A percentile compares a stretch with the other conserved stretches of the same genome.
These are phyloP conservation scores for Clarireedia monteithiana DNA, from an alignment of 2,329 filamentous ascomycete species.

Conservation along the genomic window DNA sequence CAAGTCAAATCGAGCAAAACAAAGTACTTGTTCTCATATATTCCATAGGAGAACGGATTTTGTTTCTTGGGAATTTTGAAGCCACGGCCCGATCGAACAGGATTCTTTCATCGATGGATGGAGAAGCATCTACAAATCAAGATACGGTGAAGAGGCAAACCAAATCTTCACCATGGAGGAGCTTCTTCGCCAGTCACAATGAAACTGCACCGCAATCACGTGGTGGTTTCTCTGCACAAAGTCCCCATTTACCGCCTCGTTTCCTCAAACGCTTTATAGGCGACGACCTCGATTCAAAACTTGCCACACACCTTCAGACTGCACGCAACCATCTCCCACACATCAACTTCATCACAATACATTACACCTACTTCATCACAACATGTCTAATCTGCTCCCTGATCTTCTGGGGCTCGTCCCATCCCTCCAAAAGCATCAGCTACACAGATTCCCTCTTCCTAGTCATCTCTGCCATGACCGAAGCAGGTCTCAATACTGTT, in stretches of 20 bases:
- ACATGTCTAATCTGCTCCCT: slow-evolving; percentile 47
- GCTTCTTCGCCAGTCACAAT: not conserved
- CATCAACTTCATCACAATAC: slow-evolving; percentile 55
- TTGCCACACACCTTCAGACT: not conserved
- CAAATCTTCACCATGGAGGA: not conserved
- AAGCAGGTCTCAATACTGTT: slow-evolving; percentile 60
- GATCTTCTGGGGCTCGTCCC: slow-evolving; percentile 53
- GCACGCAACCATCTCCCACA: slow-evolving; percentile 12
- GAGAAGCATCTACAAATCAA: no score
- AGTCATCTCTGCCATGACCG: slow-evolving; percentile 57
- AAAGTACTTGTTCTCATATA: no score
- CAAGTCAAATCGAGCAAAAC: no score
- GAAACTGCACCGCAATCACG: no score
- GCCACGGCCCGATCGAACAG: no score
- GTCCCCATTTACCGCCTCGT: no score
- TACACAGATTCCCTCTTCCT: slow-evolving; percentile 63
- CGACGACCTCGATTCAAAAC: not conserved
- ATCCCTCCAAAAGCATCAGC: slow-evolving; percentile 38
- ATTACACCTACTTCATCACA: slow-evolving; percentile 58
- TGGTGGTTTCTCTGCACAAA: no score
- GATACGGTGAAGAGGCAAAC: no score
- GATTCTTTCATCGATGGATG: no score
- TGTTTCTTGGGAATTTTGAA: no score
- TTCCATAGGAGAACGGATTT: no score
- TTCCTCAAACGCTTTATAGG: slow-evolving; percentile 1